phyloP scores from a whole-genome alignment of 345 rosid species.

The Salix caprea region DNA sequence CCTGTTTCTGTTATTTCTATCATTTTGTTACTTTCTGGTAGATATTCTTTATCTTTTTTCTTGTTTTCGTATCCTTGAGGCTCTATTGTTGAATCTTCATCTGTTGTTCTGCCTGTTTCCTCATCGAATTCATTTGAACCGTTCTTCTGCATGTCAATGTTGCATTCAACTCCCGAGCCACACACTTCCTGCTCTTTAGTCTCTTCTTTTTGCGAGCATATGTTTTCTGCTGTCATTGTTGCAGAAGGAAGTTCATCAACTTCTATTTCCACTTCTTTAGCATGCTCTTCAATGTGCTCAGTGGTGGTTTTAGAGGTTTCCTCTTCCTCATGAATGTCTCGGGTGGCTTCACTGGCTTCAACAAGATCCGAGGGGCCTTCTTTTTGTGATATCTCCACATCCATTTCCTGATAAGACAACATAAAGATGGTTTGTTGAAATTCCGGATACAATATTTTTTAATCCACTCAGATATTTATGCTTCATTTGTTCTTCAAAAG shows the following conservation, averaged over 20 bases:
- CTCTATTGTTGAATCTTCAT: slow-evolving; percentile 7
- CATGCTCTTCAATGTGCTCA: neutral
- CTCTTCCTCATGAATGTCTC: neutral
- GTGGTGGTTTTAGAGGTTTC: neutral
- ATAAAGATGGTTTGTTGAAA: too few relatives aligned
- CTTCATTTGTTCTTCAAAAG: neutral
- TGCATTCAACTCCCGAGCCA: neutral
- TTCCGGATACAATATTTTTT: too few relatives aligned
- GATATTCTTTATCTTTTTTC: slow-evolving; percentile 4
- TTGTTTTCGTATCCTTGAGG: slow-evolving; percentile 4
- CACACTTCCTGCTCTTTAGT: too few relatives aligned
- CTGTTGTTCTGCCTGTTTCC: slow-evolving; percentile 11
- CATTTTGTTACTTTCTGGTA: slow-evolving; percentile 11
- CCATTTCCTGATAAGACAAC: neutral
- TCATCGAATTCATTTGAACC: neutral
- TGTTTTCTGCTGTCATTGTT: too few relatives aligned
- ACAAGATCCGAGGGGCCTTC: neutral
- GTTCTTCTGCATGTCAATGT: slow-evolving; percentile 8
- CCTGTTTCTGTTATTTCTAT: slow-evolving; percentile 1
- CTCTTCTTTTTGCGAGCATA: too few relatives aligned
- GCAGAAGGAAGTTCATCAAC: neutral
- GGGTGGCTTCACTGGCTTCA: neutral
- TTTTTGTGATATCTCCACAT: neutral
- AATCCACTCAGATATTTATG: too few relatives aligned
- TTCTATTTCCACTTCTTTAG: neutral